These are phyloP conservation scores for Schizopora paradoxa DNA, from an alignment of 1,284 basidiomycete genomes.

Conservation along the genomic window DNA sequence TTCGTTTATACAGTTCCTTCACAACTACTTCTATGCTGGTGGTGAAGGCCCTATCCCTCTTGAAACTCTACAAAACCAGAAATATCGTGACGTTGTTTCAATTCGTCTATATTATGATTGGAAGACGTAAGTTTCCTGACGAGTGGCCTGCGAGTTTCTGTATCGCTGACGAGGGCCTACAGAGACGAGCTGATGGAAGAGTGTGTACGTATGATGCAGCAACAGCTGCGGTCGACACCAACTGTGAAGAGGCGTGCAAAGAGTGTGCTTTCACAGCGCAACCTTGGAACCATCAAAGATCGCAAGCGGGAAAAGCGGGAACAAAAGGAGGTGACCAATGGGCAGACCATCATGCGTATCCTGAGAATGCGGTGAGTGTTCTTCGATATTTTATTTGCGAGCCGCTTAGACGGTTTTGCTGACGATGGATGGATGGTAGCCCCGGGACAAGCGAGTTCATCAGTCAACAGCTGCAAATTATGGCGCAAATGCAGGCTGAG, in stretches of 20 bases:
- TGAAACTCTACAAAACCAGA: constrained; percentile 90
- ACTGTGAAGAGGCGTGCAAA: constrained; percentile 86
- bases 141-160: constrained; percentile 7
- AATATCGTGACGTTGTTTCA: constrained; percentile 89
- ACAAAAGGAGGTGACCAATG: constrained; percentile 66
- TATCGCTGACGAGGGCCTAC: constrained; percentile 15
- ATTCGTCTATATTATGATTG: constrained; percentile 93
- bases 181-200: constrained; percentile 94
- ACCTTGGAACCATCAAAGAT: constrained; percentile 94
- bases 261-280: constrained; percentile 84
- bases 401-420: constrained; percentile 1
- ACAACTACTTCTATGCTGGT: constrained; percentile 93
- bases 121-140: constrained; percentile 59
- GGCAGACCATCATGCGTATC: constrained; percentile 89
- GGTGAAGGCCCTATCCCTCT: constrained; percentile 89
- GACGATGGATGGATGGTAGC: constrained; percentile 34
- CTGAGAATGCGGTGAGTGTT: constrained; percentile 80
- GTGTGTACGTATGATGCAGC: constrained; percentile 90
- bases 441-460: constrained; percentile 85
- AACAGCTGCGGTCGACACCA: constrained; percentile 65
- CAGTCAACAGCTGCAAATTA: constrained; percentile 79
- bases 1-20: constrained; percentile 62
- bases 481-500: constrained; percentile 69
- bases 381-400: constrained; percentile 6
- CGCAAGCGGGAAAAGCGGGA: constrained; percentile 90